phyloP scores from a whole-genome alignment of 192 early-diverging fungal genomes.

The Coemansia sp. region DNA sequence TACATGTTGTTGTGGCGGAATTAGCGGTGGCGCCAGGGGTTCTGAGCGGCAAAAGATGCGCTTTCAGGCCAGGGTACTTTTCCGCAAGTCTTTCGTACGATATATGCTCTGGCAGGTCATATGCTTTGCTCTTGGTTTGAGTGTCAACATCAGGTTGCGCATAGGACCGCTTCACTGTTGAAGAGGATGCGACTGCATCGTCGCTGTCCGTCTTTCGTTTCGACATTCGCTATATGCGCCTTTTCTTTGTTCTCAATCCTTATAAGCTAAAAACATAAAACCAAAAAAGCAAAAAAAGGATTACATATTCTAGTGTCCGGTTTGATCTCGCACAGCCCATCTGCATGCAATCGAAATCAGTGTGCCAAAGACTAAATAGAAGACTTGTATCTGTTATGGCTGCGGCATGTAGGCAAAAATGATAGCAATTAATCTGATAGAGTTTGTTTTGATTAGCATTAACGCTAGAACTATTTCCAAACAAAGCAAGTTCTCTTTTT shows the following conservation, averaged over 20 bases:
- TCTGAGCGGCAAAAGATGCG: conserved; percentile 5
- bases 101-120: conserved; percentile 20
- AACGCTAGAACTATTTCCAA: too few species aligned
- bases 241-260: neutral
- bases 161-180: conserved; percentile 4
- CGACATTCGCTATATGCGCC: neutral
- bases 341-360: neutral
- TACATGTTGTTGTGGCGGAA: neutral
- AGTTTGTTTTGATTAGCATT: too few species aligned
- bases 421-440: neutral
- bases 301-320: too few species aligned
- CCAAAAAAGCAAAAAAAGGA: neutral
- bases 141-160: neutral
- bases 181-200: neutral
- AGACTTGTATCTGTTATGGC: neutral
- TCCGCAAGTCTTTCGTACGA: conserved; percentile 19
- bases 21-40: neutral
- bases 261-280: too few species aligned
- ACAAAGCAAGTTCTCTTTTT: too few species aligned
- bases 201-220: neutral
- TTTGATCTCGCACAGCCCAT: neutral
- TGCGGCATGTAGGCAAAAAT: neutral
- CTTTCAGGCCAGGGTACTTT: conserved; percentile 12
- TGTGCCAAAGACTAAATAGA: neutral
- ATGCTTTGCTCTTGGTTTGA: neutral